A percentile compares a stretch with the other conserved stretches of the same genome.
Conservation (phyloP, 169 alveolate genomes). For the Plasmodium inui region DNA sequence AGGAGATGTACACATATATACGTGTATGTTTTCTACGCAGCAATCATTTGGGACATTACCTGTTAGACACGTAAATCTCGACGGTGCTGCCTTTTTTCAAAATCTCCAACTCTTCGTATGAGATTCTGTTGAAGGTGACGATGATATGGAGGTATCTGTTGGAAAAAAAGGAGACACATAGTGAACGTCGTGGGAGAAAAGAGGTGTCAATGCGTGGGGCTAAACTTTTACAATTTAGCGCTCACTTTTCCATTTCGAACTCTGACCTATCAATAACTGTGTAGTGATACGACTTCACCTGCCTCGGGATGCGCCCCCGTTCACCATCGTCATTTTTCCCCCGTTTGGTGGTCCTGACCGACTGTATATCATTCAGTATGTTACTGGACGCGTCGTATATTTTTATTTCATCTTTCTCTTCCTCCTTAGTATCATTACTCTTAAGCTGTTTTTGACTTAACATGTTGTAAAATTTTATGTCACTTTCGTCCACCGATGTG, state of each 20-base stretch:
- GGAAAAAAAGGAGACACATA: background rate
- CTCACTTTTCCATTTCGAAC: background rate
- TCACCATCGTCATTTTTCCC: background rate
- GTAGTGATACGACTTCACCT: slow-evolving; percentile 57
- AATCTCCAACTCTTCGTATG: slow-evolving; percentile 50
- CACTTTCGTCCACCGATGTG: slow-evolving; percentile 17
- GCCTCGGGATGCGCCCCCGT: slow-evolving; percentile 25
- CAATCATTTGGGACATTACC: background rate
- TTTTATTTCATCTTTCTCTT: slow-evolving; percentile 41
- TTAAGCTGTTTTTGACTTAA: slow-evolving; percentile 54
- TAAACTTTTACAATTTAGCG: background rate
- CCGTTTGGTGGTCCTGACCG: slow-evolving; percentile 54
- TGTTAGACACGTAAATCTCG: slow-evolving; percentile 44
- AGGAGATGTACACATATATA: background rate
- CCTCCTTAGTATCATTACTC: background rate
- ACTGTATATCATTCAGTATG: slow-evolving; percentile 34
- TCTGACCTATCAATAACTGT: slow-evolving; percentile 60
- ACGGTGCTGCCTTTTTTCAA: slow-evolving; percentile 35
- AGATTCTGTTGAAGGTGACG: slow-evolving; percentile 39
- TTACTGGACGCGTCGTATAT: slow-evolving; percentile 5
- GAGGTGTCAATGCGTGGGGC: background rate
- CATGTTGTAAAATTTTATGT: slow-evolving; percentile 42
- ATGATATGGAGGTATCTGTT: slow-evolving; percentile 54
- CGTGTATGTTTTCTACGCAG: background rate
- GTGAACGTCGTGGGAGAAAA: background rate